These are phyloP conservation scores for Candida sithepensis DNA, from an alignment of 805 yeast species.

Conservation along the genomic window DNA sequence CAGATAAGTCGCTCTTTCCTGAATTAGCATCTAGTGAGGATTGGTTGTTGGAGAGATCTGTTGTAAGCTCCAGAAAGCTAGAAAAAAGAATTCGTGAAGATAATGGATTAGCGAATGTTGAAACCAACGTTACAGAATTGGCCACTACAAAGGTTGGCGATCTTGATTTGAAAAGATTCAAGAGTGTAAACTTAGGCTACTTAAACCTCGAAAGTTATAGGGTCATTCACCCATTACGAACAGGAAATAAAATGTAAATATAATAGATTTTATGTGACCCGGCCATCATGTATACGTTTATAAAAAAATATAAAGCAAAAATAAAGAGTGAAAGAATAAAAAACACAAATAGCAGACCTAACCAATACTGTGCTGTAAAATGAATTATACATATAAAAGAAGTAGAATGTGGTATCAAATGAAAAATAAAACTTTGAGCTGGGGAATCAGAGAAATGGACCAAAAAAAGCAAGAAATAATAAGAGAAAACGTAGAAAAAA, in stretches of 20 bases:
- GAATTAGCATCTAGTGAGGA: slow-evolving; percentile 13
- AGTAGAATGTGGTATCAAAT: not conserved
- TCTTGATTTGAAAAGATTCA: slow-evolving; percentile 16
- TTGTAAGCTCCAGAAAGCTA: not conserved
- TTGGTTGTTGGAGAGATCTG: slow-evolving; percentile 19
- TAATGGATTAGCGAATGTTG: not conserved
- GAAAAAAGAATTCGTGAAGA: slow-evolving; percentile 6
- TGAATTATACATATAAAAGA: not conserved
- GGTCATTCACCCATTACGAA: slow-evolving; percentile 6
- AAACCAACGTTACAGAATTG: not conserved
- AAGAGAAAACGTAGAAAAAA: slow-evolving; percentile 1
- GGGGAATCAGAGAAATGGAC: not conserved
- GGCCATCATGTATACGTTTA: not conserved
- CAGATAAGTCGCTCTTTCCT: slow-evolving; percentile 15
- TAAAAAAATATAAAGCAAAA: not conserved
- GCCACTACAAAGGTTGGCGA: slow-evolving; percentile 8
- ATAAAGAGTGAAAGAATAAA: not conserved
- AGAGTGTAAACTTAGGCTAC: slow-evolving; percentile 25
- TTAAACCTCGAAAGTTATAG: slow-evolving; percentile 25
- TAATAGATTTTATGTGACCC: not conserved
- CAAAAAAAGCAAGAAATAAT: not conserved
- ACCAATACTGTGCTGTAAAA: not conserved
- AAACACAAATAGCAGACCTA: not conserved
- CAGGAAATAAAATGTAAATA: not conserved
- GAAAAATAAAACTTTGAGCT: not conserved